These are phyloP conservation scores for Parmelia sp. DNA, from an alignment of 495 filamentous ascomycete genomes.

Conservation along the genomic window DNA sequence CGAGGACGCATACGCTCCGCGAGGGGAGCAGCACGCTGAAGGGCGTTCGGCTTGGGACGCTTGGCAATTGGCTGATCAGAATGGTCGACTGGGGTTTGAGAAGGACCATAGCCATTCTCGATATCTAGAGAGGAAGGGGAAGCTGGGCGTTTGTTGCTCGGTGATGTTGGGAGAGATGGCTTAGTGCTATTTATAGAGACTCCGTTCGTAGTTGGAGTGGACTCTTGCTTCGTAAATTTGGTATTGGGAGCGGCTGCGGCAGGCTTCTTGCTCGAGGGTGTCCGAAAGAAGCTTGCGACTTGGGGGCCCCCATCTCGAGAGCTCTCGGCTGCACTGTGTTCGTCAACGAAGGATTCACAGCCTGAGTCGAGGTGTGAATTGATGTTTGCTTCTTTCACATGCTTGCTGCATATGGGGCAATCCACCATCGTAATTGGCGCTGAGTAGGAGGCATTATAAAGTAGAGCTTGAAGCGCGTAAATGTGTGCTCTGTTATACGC, in stretches of 20 bases:
- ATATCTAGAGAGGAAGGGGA: slow-evolving; percentile 1
- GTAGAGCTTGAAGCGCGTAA: background rate
- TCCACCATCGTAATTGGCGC: slow-evolving; percentile 53
- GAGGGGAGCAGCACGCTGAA: slow-evolving; percentile 70
- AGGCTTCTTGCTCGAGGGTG: slow-evolving; percentile 42
- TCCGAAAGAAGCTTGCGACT: slow-evolving; percentile 73
- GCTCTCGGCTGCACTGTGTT: slow-evolving; percentile 4
- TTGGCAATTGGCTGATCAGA: slow-evolving; percentile 42
- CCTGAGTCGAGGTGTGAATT: slow-evolving; percentile 87
- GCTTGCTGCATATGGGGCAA: slow-evolving; percentile 80
- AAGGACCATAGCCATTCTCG: background rate
- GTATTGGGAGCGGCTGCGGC: background rate
- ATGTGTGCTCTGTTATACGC: background rate
- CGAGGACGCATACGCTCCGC: slow-evolving; percentile 90
- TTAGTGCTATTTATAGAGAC: background rate
- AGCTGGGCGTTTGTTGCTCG: slow-evolving; percentile 18
- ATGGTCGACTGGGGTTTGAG: background rate
- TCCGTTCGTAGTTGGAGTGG: background rate
- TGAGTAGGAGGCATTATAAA: background rate
- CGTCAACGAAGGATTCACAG: slow-evolving; percentile 58
- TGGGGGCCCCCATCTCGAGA: slow-evolving; percentile 40
- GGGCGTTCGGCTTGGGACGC: slow-evolving; percentile 52
- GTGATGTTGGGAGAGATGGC: background rate
- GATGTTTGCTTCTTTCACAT: slow-evolving; percentile 69
- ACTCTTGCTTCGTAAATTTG: background rate